Evolutionary conservation across 495 filamentous ascomycete genomes (phyloP).

Genomic region (Lasiosphaeris hirsuta): DNA sequence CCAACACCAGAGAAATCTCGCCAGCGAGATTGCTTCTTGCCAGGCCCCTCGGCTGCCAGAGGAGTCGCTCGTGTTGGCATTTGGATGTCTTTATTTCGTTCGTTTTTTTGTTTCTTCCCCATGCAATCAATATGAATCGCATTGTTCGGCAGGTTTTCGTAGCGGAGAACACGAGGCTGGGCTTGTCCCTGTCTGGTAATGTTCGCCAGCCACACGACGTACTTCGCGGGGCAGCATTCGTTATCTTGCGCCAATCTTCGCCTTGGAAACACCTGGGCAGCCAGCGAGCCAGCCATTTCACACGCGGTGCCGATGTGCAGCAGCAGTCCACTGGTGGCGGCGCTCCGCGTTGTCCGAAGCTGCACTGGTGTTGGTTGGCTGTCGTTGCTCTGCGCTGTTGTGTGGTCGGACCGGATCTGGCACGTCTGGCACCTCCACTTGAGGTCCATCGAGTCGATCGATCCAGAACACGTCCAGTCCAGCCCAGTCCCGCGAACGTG

Average conservation of each 20-base stretch:
- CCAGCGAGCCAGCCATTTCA: neutral
- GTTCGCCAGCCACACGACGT: neutral
- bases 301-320: neutral
- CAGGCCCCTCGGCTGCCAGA: constrained; percentile 6
- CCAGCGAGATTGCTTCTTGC: constrained; percentile 15
- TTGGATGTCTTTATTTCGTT: neutral
- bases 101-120: neutral
- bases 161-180: constrained; percentile 2
- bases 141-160: neutral
- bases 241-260: too few relatives aligned
- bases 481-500: neutral
- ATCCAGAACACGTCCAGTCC: neutral
- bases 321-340: neutral
- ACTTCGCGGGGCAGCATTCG: too few relatives aligned
- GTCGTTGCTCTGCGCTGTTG: neutral
- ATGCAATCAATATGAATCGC: neutral
- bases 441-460: neutral
- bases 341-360: neutral
- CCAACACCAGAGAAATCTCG: constrained; percentile 12
- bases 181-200: neutral
- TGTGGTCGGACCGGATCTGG: neutral
- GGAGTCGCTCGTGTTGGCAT: constrained; percentile 6
- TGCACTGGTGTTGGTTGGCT: too few relatives aligned
- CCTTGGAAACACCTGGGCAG: too few relatives aligned
- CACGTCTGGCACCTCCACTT: neutral